Conservation (phyloP, 768 basidiomycete genomes). For the Tephrocybe sp. region DNA sequence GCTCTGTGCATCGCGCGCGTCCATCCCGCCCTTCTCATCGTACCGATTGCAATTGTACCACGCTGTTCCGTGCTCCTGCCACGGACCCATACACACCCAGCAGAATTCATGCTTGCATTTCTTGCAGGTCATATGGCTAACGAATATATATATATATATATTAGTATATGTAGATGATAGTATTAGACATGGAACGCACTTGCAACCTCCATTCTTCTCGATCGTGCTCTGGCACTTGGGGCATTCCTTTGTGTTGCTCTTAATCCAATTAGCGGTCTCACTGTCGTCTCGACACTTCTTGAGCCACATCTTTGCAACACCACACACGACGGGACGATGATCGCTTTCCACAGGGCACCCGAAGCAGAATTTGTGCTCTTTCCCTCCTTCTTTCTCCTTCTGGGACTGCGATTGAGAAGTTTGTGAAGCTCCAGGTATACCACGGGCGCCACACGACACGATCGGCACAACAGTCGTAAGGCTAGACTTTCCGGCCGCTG, state of each 20-base stretch:
- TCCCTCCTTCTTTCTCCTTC: conserved; percentile 32
- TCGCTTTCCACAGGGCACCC: conserved; percentile 87
- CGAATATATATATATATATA: conserved; percentile 1
- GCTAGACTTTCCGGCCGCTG: conserved; percentile 73
- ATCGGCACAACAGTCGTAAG: conserved; percentile 83
- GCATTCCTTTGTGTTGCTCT: conserved; percentile 99
- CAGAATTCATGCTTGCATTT: conserved; percentile 99
- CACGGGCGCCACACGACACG: conserved; percentile 75
- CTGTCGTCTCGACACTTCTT: conserved; percentile 97
- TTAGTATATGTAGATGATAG: conserved; percentile 7
- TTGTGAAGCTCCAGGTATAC: conserved; percentile 34
- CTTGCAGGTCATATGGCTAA: conserved; percentile 99
- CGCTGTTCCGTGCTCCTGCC: conserved; percentile 94
- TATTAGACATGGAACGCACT: conserved; percentile 60
- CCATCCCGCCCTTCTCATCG: conserved; percentile 86
- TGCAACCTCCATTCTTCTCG: conserved; percentile 99
- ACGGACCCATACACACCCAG: conserved; percentile 99
- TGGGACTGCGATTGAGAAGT: conserved; percentile 20
- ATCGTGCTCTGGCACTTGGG: conserved; percentile 95
- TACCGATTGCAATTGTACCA: conserved; percentile 99
- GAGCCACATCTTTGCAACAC: conserved; percentile 88
- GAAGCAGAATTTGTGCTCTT: conserved; percentile 87
- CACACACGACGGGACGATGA: conserved; percentile 90
- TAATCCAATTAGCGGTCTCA: conserved; percentile 99
- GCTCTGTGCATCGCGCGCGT: conserved; percentile 90